Conservation (phyloP, 2,329 filamentous ascomycete genomes). For the Apiospora saccharicola region DNA sequence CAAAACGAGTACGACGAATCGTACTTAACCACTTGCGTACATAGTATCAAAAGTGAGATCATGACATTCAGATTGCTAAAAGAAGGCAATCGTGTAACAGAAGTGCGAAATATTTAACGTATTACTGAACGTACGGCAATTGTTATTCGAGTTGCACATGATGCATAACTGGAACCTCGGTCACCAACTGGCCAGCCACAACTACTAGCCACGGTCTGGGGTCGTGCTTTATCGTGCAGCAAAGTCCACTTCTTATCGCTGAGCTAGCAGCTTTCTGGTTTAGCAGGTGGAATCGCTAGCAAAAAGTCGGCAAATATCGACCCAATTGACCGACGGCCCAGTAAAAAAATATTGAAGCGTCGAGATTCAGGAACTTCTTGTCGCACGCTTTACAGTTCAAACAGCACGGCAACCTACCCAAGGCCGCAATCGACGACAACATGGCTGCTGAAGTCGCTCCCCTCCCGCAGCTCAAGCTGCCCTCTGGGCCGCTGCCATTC, state of each 20-base stretch:
- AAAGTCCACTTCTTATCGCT: conserved; percentile 3
- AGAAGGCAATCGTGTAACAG: background rate
- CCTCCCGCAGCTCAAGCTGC: conserved; percentile 81
- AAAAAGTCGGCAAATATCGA: conserved; percentile 8
- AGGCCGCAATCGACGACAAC: conserved; percentile 27
- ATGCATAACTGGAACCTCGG: background rate
- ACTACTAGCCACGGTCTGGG: background rate
- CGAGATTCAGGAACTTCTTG: conserved; percentile 21
- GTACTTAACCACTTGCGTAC: background rate
- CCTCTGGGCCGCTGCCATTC: conserved; percentile 80
- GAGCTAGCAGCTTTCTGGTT: background rate
- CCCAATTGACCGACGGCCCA: conserved; percentile 29
- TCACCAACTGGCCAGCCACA: background rate
- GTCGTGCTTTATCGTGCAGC: conserved; percentile 7
- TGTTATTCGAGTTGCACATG: background rate
- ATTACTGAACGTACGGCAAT: background rate
- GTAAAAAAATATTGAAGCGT: conserved; percentile 27
- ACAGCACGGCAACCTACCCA: conserved; percentile 12
- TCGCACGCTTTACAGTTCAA: background rate
- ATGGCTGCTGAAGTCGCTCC: conserved; percentile 91
- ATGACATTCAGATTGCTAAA: background rate
- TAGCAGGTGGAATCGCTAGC: background rate
- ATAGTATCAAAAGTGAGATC: background rate
- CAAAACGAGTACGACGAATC: background rate
- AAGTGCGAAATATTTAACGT: background rate